These are phyloP conservation scores for Lactarius evosmus DNA, from an alignment of 768 basidiomycete genomes.

Conservation along the genomic window DNA sequence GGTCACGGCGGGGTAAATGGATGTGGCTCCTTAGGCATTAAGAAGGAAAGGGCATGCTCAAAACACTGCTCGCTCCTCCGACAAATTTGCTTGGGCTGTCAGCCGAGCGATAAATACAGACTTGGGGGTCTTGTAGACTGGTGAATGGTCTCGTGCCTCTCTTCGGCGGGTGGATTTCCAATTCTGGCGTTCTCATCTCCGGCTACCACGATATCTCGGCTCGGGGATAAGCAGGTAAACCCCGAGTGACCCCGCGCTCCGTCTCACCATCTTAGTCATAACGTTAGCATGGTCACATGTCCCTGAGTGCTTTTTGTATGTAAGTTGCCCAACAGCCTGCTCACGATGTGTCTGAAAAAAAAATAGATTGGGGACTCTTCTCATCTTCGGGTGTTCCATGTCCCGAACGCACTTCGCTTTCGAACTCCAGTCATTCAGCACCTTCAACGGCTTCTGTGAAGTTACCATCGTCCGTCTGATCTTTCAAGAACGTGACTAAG, in stretches of 20 bases:
- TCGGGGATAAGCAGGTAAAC: slow-evolving; percentile 3
- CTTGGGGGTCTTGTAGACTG: background rate
- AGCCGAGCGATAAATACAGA: background rate
- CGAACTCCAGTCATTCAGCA: background rate
- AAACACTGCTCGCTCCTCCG: slow-evolving; percentile 34
- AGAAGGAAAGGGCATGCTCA: slow-evolving; percentile 38
- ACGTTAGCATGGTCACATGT: no score
- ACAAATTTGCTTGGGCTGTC: background rate
- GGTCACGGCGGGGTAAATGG: background rate
- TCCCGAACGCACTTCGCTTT: slow-evolving; percentile 1
- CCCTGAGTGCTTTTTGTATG: no score
- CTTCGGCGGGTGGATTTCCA: slow-evolving; percentile 9
- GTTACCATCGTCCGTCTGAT: background rate
- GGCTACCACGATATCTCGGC: background rate
- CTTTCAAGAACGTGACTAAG: slow-evolving; percentile 7
- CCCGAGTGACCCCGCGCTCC: background rate
- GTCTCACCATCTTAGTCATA: background rate
- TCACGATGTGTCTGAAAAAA: no score
- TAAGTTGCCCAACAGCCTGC: background rate
- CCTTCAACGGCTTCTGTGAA: slow-evolving; percentile 12
- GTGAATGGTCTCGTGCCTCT: background rate
- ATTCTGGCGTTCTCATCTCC: slow-evolving; percentile 14
- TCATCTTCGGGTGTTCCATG: slow-evolving; percentile 10
- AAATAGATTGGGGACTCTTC: no score
- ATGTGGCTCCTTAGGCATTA: slow-evolving; percentile 31